Base-by-base conservation (phyloP, 768 basidiomycete species). In the Russula sp. region DNA sequence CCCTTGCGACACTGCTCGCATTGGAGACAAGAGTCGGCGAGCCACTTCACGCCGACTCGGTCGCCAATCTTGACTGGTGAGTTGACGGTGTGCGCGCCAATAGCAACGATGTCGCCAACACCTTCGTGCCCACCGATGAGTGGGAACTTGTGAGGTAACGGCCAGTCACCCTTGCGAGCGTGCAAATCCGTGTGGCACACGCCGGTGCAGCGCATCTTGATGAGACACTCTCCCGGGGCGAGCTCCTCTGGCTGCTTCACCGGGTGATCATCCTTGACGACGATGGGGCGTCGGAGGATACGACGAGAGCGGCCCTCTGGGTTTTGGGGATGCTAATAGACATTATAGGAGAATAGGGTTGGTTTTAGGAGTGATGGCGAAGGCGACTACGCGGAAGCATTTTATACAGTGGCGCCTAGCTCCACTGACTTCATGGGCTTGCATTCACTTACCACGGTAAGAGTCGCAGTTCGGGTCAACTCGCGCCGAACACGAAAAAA, bases 101-200 rank as follows among this genome's bases (percentile, higher is more conserved):
- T 90, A 28, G 92, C 92, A 48, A 94, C 87, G 60, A 96, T 76
- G 49, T 80, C 77, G 20, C 93, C 92, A 14, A 91, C 90, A 67
- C 92, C 92, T 75, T 76, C 75, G 72, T 94, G 92, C 0, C 93
- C 90, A 18, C 90, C 90, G 62, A 92, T 83, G 54, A 92, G 82
- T 0, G 88, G 88, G 1, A 79, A 78, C 58, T 78, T 82, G 38
- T 84, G 79, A n/a, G 80, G 74, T 11, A 90, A 62, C 0, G 93
- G 93, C 94, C 94, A 94, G 72, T 94, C 93, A 50, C 83, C 84
- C 44, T 81, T 75, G 42, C 83, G 83, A 30, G 87, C 87, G 70
- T 93, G 92, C 16, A 91, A 80, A 71, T 93, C 92, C 3, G 88
- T 90, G 72, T 92, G 90, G 76, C 92, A 93, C n/a, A 92, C 90